These are phyloP conservation scores for Paramecium sexaurelia DNA, from an alignment of 73 alveolate genomes.

Conservation along the genomic window DNA sequence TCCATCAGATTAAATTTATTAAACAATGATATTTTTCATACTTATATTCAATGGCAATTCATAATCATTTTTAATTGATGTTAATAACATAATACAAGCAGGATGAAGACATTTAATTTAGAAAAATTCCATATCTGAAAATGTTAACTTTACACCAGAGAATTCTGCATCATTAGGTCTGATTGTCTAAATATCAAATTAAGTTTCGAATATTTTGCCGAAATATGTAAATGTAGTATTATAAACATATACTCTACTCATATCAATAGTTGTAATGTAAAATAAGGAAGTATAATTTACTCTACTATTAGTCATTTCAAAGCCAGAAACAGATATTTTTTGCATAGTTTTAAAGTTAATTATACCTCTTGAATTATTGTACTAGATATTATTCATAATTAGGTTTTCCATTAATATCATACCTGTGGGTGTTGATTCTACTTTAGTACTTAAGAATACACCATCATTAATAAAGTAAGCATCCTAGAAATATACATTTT, in stretches of 20 bases:
- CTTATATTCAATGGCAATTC: conserved; percentile 32
- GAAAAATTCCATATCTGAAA: background rate
- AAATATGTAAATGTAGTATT: conserved; percentile 16
- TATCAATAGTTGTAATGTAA: conserved; percentile 4
- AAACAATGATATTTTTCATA: background rate
- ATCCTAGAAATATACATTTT: background rate
- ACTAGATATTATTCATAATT: background rate
- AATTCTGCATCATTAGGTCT: background rate
- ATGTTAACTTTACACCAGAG: background rate
- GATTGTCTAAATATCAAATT: background rate
- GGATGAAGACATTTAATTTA: background rate
- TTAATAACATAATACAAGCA: conserved; percentile 6
- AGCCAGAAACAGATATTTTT: background rate
- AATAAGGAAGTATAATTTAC: conserved; percentile 1
- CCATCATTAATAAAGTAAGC: conserved; percentile 1
- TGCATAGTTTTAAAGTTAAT: conserved; percentile 29
- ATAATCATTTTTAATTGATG: background rate
- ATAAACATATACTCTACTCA: background rate
- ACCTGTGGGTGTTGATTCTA: background rate
- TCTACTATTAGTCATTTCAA: background rate
- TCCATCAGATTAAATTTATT: background rate
- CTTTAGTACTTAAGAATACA: conserved; percentile 9
- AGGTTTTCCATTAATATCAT: background rate
- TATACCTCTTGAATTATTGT: conserved; percentile 34
- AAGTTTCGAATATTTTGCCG: background rate